A percentile compares a stretch with the other conserved stretches of the same genome.
Evolutionary conservation across 208 protist genomes (phyloP).

Genomic region (Acanthamoeba royreba): DNA sequence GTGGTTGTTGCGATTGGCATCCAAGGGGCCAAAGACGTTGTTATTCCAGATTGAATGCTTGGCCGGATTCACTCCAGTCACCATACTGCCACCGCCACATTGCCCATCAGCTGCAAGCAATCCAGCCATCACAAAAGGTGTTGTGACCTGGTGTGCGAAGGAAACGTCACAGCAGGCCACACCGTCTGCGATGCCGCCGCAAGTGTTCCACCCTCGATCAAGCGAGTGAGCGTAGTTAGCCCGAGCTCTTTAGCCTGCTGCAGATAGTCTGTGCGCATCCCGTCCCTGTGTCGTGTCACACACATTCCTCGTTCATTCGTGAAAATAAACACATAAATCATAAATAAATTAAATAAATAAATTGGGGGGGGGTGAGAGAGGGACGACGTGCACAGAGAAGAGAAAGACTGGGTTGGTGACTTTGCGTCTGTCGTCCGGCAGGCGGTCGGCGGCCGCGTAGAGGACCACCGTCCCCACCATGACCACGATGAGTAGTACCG

Average conservation of each 20-base stretch:
- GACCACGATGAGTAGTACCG: no score
- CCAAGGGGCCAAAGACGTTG: background rate
- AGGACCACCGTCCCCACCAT: no score
- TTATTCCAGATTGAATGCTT: conserved; percentile 14
- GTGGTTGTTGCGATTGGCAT: background rate
- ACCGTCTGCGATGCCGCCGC: background rate
- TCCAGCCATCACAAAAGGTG: background rate
- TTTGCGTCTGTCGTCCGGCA: no score
- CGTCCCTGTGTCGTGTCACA: background rate
- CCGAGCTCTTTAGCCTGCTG: background rate
- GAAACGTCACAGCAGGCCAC: background rate
- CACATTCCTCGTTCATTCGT: no score
- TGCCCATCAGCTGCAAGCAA: no score
- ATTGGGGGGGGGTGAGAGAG: no score
- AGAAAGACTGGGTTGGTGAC: no score
- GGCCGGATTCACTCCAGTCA: background rate
- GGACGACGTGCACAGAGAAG: no score
- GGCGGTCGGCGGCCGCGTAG: no score
- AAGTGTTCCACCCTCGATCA: background rate
- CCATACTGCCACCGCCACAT: background rate
- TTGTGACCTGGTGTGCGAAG: background rate
- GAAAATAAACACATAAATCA: no score
- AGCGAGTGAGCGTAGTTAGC: background rate
- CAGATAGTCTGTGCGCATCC: background rate
- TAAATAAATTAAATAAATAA: no score